phyloP scores from a whole-genome alignment of 1,139 yeast species.

The Saccharomyces hybrid region DNA sequence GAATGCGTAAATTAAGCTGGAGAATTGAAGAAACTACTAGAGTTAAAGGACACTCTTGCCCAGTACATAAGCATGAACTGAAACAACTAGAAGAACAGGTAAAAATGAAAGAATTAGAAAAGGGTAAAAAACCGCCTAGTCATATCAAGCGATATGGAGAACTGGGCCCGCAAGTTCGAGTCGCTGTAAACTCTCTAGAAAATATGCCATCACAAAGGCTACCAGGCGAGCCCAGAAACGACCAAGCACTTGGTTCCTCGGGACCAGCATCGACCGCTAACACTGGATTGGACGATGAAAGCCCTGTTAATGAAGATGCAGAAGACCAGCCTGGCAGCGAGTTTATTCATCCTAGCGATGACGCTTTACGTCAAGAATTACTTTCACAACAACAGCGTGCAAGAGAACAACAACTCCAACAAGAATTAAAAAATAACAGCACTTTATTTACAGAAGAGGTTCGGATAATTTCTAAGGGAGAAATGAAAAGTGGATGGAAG shows the following conservation, averaged over 20 bases:
- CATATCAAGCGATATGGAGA: conserved; percentile 34
- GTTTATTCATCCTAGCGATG: conserved; percentile 36
- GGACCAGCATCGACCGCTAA: neutral
- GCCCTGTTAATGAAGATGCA: conserved; percentile 9
- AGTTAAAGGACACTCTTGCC: conserved; percentile 52
- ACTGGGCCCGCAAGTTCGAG: conserved; percentile 34
- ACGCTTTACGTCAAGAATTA: conserved; percentile 34
- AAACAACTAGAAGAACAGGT: conserved; percentile 42
- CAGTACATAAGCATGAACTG: conserved; percentile 45
- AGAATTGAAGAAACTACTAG: conserved; percentile 76
- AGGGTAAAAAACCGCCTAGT: conserved; percentile 21
- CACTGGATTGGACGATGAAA: neutral
- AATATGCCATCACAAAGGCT: conserved; percentile 15
- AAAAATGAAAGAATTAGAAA: conserved; percentile 27
- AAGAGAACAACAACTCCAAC: conserved; percentile 28
- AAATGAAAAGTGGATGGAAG: conserved; percentile 87
- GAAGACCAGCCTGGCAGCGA: conserved; percentile 21
- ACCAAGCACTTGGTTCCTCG: neutral
- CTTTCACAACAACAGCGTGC: conserved; percentile 30
- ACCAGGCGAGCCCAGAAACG: conserved; percentile 2
- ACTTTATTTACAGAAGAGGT: conserved; percentile 61
- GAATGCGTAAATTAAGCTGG: conserved; percentile 87
- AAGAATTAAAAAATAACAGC: conserved; percentile 30
- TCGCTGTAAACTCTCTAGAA: conserved; percentile 25
- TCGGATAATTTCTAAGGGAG: conserved; percentile 69